Conservation (phyloP, 2,329 filamentous ascomycete genomes). For the Alternaria longipes region DNA sequence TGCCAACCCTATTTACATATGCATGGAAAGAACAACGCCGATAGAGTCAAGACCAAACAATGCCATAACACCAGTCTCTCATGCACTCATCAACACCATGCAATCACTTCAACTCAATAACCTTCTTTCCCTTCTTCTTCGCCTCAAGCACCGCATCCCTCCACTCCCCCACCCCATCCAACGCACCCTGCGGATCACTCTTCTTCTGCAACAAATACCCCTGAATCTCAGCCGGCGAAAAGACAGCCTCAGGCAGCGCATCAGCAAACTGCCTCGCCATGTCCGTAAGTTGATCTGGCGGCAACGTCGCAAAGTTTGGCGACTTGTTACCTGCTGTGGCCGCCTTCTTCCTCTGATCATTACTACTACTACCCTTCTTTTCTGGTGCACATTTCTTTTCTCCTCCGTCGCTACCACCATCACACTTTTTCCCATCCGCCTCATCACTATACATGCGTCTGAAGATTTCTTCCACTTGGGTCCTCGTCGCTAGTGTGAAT, state of each 20-base stretch:
- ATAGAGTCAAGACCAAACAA: no score
- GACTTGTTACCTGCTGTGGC: no score
- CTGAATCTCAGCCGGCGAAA: constrained; percentile 28
- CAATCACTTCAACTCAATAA: constrained; percentile 6
- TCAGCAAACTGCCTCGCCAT: constrained; percentile 18
- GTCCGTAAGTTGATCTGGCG: background rate
- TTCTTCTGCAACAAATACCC: constrained; percentile 20
- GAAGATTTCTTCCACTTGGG: constrained; percentile 26
- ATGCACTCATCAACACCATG: no score
- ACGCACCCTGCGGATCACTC: constrained; percentile 13
- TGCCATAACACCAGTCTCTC: no score
- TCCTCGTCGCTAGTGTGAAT: constrained; percentile 27
- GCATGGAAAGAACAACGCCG: no score
- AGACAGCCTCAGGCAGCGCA: constrained; percentile 8
- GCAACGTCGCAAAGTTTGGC: constrained; percentile 1
- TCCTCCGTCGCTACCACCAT: background rate
- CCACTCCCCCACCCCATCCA: constrained; percentile 6
- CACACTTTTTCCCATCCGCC: background rate
- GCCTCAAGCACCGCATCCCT: constrained; percentile 14
- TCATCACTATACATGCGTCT: constrained; percentile 30
- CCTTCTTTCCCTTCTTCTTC: constrained; percentile 14
- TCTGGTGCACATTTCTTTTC: background rate
- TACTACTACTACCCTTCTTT: background rate
- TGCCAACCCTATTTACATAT: no score
- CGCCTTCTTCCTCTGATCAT: no score